Evolutionary conservation across 2,329 filamentous ascomycete species (phyloP).

Genomic region (Penicillium sp.): DNA sequence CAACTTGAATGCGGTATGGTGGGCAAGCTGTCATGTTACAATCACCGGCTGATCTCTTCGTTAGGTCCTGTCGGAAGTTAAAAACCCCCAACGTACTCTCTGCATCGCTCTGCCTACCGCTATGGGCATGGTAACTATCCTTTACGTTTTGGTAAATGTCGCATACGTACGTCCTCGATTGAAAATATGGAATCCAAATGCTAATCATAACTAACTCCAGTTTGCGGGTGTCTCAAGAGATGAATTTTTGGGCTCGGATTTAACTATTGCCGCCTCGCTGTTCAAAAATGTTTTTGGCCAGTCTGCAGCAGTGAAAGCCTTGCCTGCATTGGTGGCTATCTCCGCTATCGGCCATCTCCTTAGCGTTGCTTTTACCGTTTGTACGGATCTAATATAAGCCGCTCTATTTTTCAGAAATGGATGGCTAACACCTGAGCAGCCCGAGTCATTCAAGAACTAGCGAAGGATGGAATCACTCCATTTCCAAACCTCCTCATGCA

Average conservation of each 20-base stretch:
- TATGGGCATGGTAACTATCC: slow-evolving; percentile 48
- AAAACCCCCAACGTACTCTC: slow-evolving; percentile 55
- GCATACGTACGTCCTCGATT: slow-evolving; percentile 40
- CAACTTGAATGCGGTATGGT: slow-evolving; percentile 14
- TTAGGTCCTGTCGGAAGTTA: slow-evolving; percentile 52
- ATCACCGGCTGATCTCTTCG: neutral
- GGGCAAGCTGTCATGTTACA: neutral
- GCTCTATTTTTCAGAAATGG: neutral
- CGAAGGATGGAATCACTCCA: slow-evolving; percentile 25
- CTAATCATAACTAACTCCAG: neutral
- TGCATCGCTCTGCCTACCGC: slow-evolving; percentile 53
- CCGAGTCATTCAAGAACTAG: slow-evolving; percentile 24
- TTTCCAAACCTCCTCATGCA: slow-evolving; percentile 25
- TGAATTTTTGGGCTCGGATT: slow-evolving; percentile 50
- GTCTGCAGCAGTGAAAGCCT: slow-evolving; percentile 19
- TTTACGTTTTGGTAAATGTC: slow-evolving; percentile 56
- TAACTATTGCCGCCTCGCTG: slow-evolving; percentile 53
- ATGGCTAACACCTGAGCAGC: slow-evolving; percentile 4
- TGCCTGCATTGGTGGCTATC: slow-evolving; percentile 21
- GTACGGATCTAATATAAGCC: slow-evolving; percentile 6
- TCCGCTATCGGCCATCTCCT: slow-evolving; percentile 24
- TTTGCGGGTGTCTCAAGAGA: slow-evolving; percentile 54
- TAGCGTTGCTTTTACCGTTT: slow-evolving; percentile 22
- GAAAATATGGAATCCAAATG: too few species aligned
- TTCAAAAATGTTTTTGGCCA: slow-evolving; percentile 46